Evolutionary conservation across 2,329 filamentous ascomycete species (phyloP), one percentile per base, ranked within the genome.

Genomic region (Xylogone sp.): DNA sequence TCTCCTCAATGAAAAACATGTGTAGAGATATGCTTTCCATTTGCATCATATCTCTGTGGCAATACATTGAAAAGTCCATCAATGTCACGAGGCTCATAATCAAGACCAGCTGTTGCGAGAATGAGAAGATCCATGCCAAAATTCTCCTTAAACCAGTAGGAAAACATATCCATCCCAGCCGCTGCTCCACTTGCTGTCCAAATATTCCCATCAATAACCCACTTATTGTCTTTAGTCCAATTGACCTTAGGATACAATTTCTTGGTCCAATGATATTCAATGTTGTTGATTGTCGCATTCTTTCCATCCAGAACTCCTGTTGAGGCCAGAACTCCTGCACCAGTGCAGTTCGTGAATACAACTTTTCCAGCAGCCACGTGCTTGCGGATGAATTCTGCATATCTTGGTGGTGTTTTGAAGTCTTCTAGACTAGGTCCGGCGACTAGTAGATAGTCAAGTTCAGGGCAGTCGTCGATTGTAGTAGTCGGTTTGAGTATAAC

Each of bases 171-270:
- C 61, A 75, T 76, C 0, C 73, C 75, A 4, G 74, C 73, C 16
- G 71, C 59, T 0, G 74, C 71, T 13, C 75, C 75, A 1, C 67
- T 68, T 0, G 68, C 70, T 2, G 74, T 77, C 75, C 75, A 77
- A 24, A 76, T 65, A 34, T 75, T 74, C 1, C 66, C 70, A 46
- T 76, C 72, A 1, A 71, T 51, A 50, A 75, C 61, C 72, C 74
- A 77, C 54, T 75, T 71, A 52, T 67, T 68, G 21, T 72, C 66
- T 22, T 56, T 62, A 1, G 67, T 67, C 75, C 74, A 77, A 3
- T 73, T 68, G 10, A 76, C 72, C 1, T 70, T 65, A 0, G 74
- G 71, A 3, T 62, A 68, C 7, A 58, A 53, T 21, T 64, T 55
- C 48, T 61, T 66, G 0, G 68, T 59, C 48, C 57, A 59, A 1